phyloP scores from a whole-genome alignment of 1,284 basidiomycete genomes.

The Tilletia caries region DNA sequence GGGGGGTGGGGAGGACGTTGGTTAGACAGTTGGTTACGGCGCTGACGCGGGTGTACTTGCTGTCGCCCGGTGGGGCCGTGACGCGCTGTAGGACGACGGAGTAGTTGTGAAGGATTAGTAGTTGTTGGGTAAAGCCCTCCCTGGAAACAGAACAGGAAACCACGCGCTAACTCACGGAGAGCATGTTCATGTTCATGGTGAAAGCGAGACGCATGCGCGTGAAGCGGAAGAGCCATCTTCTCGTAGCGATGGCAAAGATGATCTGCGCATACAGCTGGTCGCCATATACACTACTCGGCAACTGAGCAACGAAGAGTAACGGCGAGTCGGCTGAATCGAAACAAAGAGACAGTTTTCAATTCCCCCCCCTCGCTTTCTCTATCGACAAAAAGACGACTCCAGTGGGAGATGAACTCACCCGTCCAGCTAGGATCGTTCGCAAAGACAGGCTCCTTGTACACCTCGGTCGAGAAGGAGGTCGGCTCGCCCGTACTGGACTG shows the following conservation, averaged over 20 bases:
- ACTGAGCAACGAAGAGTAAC: constrained; percentile 43
- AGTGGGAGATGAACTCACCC: neutral
- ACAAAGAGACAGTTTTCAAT: neutral
- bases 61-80: neutral
- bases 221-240: constrained; percentile 46
- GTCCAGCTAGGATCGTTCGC: constrained; percentile 24
- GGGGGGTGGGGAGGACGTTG: neutral
- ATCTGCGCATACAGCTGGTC: constrained; percentile 51
- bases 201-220: constrained; percentile 40
- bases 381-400: too few species aligned
- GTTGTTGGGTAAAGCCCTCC: too few species aligned
- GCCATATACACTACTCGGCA: constrained; percentile 50
- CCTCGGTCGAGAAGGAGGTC: constrained; percentile 24
- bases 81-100: too few species aligned
- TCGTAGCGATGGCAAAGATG: constrained; percentile 34
- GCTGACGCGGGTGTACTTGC: neutral
- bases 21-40: neutral
- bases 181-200: constrained; percentile 29
- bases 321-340: constrained; percentile 21
- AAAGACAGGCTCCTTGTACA: constrained; percentile 17
- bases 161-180: constrained; percentile 36
- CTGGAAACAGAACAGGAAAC: constrained; percentile 23
- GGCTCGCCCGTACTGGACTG: constrained; percentile 18
- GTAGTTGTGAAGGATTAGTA: too few species aligned
- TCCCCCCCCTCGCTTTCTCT: too few species aligned